Evolutionary conservation across 768 basidiomycete genomes (phyloP).

Genomic region (Inosperma sp.): DNA sequence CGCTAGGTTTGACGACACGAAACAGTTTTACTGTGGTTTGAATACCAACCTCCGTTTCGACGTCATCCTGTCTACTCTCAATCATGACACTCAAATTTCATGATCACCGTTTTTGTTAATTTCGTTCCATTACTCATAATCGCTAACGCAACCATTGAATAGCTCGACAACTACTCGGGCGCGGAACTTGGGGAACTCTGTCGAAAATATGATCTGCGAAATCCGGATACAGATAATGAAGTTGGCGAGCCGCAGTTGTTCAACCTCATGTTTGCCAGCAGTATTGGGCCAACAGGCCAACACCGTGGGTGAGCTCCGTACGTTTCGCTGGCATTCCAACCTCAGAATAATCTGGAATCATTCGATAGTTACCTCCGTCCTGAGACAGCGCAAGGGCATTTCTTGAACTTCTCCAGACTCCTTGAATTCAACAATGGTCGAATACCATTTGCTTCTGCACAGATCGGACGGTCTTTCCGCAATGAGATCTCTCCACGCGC

Average conservation of each 20-base stretch:
- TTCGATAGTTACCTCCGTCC: slow-evolving; percentile 91
- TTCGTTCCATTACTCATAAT: background rate
- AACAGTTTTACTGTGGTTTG: too few species aligned
- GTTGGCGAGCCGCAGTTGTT: slow-evolving; percentile 92
- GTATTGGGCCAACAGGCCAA: slow-evolving; percentile 96
- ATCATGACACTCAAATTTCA: too few species aligned
- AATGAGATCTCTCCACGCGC: slow-evolving; percentile 98
- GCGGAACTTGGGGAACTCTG: slow-evolving; percentile 85
- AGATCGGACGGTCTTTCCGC: slow-evolving; percentile 93
- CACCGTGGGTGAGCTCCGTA: slow-evolving; percentile 71
- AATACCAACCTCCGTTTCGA: too few species aligned
- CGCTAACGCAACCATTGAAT: background rate
- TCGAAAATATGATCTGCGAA: slow-evolving; percentile 70
- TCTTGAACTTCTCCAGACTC: slow-evolving; percentile 94
- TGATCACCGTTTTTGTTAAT: too few species aligned
- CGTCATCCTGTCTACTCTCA: too few species aligned
- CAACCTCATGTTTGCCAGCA: slow-evolving; percentile 98
- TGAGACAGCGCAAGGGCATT: slow-evolving; percentile 98
- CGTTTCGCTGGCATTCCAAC: too few species aligned
- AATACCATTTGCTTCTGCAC: slow-evolving; percentile 94
- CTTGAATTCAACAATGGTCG: slow-evolving; percentile 98
- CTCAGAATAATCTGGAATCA: too few species aligned
- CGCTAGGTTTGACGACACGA: too few species aligned
- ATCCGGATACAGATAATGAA: slow-evolving; percentile 91
- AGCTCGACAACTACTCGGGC: slow-evolving; percentile 95